Conservation (phyloP, 1,139 yeast genomes). For the Nematodospora anomalae region DNA sequence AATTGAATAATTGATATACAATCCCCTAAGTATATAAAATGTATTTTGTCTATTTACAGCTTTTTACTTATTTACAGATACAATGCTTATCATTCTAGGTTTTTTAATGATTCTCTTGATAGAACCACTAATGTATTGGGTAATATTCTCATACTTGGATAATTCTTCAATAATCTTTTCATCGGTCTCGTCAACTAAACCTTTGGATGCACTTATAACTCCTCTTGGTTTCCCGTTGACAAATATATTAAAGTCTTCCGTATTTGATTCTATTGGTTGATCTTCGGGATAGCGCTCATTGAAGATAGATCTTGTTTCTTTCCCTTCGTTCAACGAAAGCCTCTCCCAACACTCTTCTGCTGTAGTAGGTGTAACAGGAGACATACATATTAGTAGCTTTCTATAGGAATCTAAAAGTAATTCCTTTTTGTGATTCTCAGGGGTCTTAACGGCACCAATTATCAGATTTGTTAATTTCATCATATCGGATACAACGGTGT, state of each 20-base stretch:
- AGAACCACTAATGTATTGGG: constrained; percentile 7
- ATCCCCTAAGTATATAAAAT: too few species aligned
- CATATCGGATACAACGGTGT: constrained; percentile 84
- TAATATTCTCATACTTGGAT: constrained; percentile 13
- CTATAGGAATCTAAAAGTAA: constrained; percentile 43
- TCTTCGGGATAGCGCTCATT: constrained; percentile 52
- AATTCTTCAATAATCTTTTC: constrained; percentile 34
- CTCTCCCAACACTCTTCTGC: constrained; percentile 83
- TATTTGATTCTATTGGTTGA: constrained; percentile 36
- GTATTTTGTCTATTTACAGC: not conserved
- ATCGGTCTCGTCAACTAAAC: constrained; percentile 18
- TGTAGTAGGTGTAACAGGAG: constrained; percentile 78
- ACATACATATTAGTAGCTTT: constrained; percentile 55
- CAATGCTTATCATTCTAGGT: constrained; percentile 31
- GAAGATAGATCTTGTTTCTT: constrained; percentile 53
- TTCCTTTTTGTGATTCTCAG: constrained; percentile 24
- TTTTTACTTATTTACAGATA: constrained; percentile 7
- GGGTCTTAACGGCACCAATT: constrained; percentile 33
- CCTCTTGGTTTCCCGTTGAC: constrained; percentile 70
- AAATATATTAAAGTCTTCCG: constrained; percentile 50
- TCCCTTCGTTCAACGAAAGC: constrained; percentile 27
- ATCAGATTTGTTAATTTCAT: constrained; percentile 78
- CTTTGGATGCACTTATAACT: constrained; percentile 27
- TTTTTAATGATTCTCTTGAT: constrained; percentile 26
- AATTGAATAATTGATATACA: too few species aligned